A percentile compares a stretch with the other conserved stretches of the same genome.
Evolutionary conservation across 768 basidiomycete species (phyloP).

Genomic region (Phylloporus scabripes): DNA sequence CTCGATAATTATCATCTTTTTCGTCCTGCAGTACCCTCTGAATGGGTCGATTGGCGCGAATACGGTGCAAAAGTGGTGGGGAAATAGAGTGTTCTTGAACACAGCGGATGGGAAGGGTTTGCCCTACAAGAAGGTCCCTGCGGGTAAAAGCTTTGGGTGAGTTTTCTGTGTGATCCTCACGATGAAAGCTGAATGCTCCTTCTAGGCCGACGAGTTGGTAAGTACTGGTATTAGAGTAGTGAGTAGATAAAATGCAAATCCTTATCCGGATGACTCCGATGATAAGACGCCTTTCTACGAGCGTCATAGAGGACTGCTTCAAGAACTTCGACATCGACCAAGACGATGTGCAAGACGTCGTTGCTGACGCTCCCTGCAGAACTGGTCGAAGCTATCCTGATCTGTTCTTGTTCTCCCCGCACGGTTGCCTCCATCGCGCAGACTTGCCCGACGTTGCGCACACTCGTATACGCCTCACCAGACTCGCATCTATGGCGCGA

Average conservation of each 20-base stretch:
- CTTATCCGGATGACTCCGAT: neutral
- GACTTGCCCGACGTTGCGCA: constrained; percentile 32
- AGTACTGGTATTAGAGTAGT: too few species aligned
- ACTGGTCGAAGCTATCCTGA: constrained; percentile 36
- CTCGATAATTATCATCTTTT: constrained; percentile 52
- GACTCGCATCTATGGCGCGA: constrained; percentile 44
- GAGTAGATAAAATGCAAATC: too few species aligned
- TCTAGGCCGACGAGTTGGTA: neutral
- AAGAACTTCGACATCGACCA: neutral
- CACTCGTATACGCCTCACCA: constrained; percentile 32
- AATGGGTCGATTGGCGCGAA: constrained; percentile 54
- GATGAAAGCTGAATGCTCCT: neutral
- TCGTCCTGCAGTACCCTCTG: constrained; percentile 55
- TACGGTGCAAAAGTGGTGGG: constrained; percentile 64
- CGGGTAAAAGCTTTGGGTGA: constrained; percentile 26
- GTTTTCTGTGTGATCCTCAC: constrained; percentile 1
- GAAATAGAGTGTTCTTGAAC: constrained; percentile 19
- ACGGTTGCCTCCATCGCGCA: constrained; percentile 35
- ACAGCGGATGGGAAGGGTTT: constrained; percentile 25
- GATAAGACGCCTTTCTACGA: neutral
- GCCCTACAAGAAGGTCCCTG: constrained; percentile 10
- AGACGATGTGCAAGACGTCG: neutral
- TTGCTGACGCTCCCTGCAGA: constrained; percentile 34
- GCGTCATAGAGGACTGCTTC: too few species aligned
- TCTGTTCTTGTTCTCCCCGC: constrained; percentile 20